Base-by-base conservation (phyloP, 306 rosid species). In the Cicer judaicum region DNA sequence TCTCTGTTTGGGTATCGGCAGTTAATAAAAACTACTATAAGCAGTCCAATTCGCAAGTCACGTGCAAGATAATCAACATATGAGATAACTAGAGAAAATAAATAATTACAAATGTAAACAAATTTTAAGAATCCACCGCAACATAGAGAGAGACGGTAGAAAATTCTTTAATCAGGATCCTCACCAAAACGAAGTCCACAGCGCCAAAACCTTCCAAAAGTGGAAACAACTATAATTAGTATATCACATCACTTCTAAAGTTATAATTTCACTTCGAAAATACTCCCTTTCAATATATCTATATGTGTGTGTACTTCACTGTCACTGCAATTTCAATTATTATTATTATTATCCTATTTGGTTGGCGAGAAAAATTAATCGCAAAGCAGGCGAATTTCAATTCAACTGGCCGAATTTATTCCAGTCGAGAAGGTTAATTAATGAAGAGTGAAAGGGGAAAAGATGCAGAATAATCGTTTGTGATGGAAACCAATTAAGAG, bases 181-280 rank as follows among this genome's bases (percentile, higher is more conserved):
- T 94, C 99, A 94, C 99, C 99, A 87, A 88, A 87, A 90, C 80
- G 89, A 86, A 87, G 74, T 80, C 70, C 87, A 86, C 76, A 82
- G 88, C 87, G 88, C 87, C 97, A 88, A 85, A 85, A 88, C 97
- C 97, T 92, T 87, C 68, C 71, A 83, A 85, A 81, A 40, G 62
- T 73, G 74, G 38, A 76, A 68, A 74, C 57, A 60, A 6, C 61
- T 47, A 62, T 47, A 36, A 61, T 61, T 49, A 74, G 79, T 42
- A 76, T 48, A 52, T 53, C n/a, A 76, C 42, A 52, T 44, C 19
- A 75, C 73, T 75, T 40, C 15, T 18, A 75, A 59, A 56, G 6
- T 8, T 52, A 68, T 44, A 40, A 59, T 64, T 60, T 60, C 59
- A 73, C 16, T 40, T 6, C 2, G 18, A 60, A 52, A 70, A 6